Evolutionary conservation across 2,329 filamentous ascomycete species (phyloP).

Genomic region (Xylaria sp.): DNA sequence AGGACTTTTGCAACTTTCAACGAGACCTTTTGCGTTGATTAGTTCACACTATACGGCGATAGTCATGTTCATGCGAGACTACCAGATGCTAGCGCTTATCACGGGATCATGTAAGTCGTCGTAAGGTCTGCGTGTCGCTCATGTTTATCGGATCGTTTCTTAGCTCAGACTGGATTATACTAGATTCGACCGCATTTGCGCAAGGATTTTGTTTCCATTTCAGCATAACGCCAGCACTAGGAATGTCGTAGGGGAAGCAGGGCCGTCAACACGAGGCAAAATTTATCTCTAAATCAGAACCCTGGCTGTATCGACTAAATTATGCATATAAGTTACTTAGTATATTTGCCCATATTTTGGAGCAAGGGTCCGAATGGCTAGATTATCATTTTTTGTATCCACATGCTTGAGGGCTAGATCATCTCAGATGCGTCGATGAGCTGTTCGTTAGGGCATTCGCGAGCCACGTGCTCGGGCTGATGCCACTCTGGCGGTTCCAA

Average conservation of each 20-base stretch:
- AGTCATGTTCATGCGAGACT: no score
- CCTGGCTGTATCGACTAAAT: not conserved
- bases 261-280: not conserved
- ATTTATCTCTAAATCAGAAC: not conserved
- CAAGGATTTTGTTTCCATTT: conserved; percentile 1
- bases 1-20: not conserved
- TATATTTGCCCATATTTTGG: no score
- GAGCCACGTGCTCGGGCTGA: conserved; percentile 1
- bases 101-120: not conserved
- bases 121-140: no score
- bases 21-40: not conserved
- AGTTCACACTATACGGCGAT: no score
- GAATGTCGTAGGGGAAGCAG: not conserved
- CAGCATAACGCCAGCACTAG: not conserved
- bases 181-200: no score
- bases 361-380: not conserved
- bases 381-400: not conserved
- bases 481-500: not conserved
- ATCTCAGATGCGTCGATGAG: conserved; percentile 14
- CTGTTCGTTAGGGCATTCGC: not conserved
- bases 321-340: not conserved
- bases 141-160: no score
- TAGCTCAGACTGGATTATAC: no score
- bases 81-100: no score
- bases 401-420: not conserved